A percentile compares a stretch with the other conserved stretches of the same genome.
phyloP scores from a whole-genome alignment of 352 stramenopile genomes.

The Phytophthora pinifolia region DNA sequence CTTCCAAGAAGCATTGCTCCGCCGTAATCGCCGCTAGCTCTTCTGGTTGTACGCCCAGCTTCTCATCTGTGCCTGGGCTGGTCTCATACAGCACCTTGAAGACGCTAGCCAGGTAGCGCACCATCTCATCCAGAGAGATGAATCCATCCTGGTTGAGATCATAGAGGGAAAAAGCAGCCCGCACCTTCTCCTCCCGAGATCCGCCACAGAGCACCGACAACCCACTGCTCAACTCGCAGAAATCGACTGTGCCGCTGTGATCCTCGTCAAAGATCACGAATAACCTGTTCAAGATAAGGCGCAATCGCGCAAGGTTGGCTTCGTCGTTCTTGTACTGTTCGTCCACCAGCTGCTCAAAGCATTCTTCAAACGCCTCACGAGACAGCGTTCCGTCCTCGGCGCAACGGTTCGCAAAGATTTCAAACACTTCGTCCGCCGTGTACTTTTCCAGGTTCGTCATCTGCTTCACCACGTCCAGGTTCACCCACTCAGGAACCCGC shows the following conservation, averaged over 20 bases:
- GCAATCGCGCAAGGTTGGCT: slow-evolving; percentile 56
- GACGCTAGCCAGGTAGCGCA: slow-evolving; percentile 78
- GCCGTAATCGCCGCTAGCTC: slow-evolving; percentile 80
- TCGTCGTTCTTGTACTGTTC: slow-evolving; percentile 78
- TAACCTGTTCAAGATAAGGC: slow-evolving; percentile 71
- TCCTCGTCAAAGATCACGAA: slow-evolving; percentile 86
- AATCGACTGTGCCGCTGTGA: slow-evolving; percentile 78
- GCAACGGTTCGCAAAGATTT: slow-evolving; percentile 84
- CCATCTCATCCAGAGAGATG: slow-evolving; percentile 90
- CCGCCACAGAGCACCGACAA: slow-evolving; percentile 84
- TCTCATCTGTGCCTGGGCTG: slow-evolving; percentile 54
- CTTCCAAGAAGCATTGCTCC: slow-evolving; percentile 85
- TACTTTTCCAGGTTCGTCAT: slow-evolving; percentile 87
- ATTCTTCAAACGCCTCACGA: slow-evolving; percentile 80
- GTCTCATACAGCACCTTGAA: slow-evolving; percentile 90
- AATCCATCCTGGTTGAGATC: slow-evolving; percentile 86
- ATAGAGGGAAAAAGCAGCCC: slow-evolving; percentile 85
- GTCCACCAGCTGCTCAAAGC: slow-evolving; percentile 84
- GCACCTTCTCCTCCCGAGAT: slow-evolving; percentile 81
- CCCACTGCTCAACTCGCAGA: slow-evolving; percentile 81
- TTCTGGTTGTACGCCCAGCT: slow-evolving; percentile 61
- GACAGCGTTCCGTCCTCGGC: slow-evolving; percentile 77
- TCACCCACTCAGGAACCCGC: slow-evolving; percentile 51
- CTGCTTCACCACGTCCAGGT: slow-evolving; percentile 75
- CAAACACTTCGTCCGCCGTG: slow-evolving; percentile 81